Conservation (phyloP, 2,329 filamentous ascomycete species). For the Meredithiella fracta region DNA sequence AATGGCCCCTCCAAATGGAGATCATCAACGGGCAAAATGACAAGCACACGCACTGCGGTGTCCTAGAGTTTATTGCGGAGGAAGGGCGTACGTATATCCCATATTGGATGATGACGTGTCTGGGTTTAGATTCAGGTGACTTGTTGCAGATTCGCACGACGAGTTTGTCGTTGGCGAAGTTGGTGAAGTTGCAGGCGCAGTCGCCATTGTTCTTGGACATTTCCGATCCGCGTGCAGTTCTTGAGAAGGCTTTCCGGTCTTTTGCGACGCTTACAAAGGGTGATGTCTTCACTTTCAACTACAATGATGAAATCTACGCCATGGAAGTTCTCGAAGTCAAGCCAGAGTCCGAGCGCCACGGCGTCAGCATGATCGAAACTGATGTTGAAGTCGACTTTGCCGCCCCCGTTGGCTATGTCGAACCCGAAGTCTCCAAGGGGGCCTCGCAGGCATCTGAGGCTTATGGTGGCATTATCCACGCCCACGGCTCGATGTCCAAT, state of each 20-base stretch:
- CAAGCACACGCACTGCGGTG: slow-evolving; percentile 77
- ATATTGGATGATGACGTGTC: slow-evolving; percentile 93
- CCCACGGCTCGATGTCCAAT: slow-evolving; percentile 86
- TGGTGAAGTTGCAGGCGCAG: slow-evolving; percentile 95
- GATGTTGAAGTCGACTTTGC: slow-evolving; percentile 95
- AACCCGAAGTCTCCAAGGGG: slow-evolving; percentile 46
- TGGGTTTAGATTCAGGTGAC: slow-evolving; percentile 79
- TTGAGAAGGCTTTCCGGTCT: slow-evolving; percentile 91
- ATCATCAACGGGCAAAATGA: slow-evolving; percentile 72
- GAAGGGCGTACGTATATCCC: slow-evolving; percentile 93
- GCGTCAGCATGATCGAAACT: slow-evolving; percentile 88
- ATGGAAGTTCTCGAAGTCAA: slow-evolving; percentile 90
- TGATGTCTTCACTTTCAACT: slow-evolving; percentile 89
- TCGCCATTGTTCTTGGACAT: slow-evolving; percentile 89
- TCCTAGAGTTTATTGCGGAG: slow-evolving; percentile 92
- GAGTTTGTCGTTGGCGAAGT: slow-evolving; percentile 71
- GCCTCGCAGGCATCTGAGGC: slow-evolving; percentile 48
- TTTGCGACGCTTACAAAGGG: slow-evolving; percentile 88
- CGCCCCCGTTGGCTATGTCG: slow-evolving; percentile 81
- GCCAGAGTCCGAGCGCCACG: slow-evolving; percentile 64
- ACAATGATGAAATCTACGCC: slow-evolving; percentile 87
- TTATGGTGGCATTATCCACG: slow-evolving; percentile 59
- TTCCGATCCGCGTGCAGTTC: slow-evolving; percentile 87
- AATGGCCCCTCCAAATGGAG: slow-evolving; percentile 95
- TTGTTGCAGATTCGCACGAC: slow-evolving; percentile 91